A percentile compares a stretch with the other conserved stretches of the same genome.
These are phyloP conservation scores for Rhizopogon vinicolor DNA, from an alignment of 768 basidiomycete genomes.

Conservation along the genomic window DNA sequence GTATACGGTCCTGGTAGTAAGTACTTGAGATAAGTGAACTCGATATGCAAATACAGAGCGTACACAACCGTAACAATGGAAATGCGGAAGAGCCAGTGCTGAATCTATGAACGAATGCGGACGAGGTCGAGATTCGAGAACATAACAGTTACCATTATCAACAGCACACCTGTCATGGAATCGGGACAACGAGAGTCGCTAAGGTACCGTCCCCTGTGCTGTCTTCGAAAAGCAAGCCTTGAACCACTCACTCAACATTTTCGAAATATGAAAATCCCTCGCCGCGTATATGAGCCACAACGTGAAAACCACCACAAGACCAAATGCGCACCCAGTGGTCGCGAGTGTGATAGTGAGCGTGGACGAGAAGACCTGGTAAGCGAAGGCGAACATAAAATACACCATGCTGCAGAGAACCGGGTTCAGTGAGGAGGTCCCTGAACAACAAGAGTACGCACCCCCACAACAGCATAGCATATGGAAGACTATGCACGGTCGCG, in stretches of 20 bases:
- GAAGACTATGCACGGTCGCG: constrained; percentile 28
- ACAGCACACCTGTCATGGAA: no score
- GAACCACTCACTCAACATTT: neutral
- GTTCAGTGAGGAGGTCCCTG: neutral
- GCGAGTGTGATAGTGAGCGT: constrained; percentile 9
- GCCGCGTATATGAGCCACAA: constrained; percentile 12
- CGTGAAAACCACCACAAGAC: constrained; percentile 12
- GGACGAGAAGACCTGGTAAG: constrained; percentile 18
- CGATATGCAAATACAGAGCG: no score
- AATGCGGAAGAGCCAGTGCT: no score
- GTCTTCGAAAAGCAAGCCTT: no score
- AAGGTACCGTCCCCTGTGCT: no score
- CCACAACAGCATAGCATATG: constrained; percentile 29
- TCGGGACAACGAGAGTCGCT: no score
- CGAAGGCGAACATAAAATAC: constrained; percentile 21
- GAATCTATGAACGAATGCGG: no score
- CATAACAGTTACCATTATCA: no score
- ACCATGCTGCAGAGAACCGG: constrained; percentile 13
- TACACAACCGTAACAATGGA: no score
- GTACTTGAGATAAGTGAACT: no score
- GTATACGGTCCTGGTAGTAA: no score
- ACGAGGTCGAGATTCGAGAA: no score
- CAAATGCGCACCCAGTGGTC: constrained; percentile 11
- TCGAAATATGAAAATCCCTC: neutral
- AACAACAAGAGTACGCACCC: neutral